A percentile compares a stretch with the other conserved stretches of the same genome.
phyloP scores from a whole-genome alignment of 2,329 filamentous ascomycete genomes.

The Balansia obtecta region DNA sequence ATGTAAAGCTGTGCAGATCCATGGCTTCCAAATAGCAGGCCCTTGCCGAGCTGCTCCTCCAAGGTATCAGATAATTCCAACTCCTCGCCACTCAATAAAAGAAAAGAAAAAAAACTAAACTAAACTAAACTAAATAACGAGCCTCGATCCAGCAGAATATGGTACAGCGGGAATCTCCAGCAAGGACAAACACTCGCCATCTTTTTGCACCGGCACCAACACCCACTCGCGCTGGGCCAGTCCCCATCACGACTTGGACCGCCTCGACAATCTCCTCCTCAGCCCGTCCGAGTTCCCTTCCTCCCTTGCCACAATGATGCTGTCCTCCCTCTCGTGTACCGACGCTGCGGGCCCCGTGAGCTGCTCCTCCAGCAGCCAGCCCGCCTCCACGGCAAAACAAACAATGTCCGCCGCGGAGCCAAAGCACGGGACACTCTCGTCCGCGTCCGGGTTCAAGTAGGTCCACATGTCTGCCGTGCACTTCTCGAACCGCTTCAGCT shows the following conservation, averaged over 20 bases:
- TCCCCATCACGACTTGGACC: neutral
- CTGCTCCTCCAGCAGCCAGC: constrained; percentile 43
- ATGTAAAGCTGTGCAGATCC: neutral
- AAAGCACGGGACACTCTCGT: constrained; percentile 35
- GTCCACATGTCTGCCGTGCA: constrained; percentile 40
- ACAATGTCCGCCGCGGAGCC: constrained; percentile 43
- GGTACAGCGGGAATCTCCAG: too few species aligned
- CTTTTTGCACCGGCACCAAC: neutral
- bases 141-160: too few species aligned
- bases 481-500: constrained; percentile 32
- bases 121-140: too few species aligned
- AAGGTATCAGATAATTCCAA: neutral
- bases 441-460: constrained; percentile 40
- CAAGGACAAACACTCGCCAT: too few species aligned
- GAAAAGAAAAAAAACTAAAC: neutral
- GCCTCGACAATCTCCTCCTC: constrained; percentile 15
- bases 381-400: constrained; percentile 42
- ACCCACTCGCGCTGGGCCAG: neutral
- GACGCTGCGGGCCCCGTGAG: constrained; percentile 27
- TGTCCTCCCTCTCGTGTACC: constrained; percentile 26
- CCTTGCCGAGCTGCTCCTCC: neutral
- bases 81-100: neutral
- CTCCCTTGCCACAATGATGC: constrained; percentile 24
- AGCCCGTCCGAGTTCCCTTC: constrained; percentile 13
- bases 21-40: neutral